Base-by-base conservation (phyloP, 257 asterid genomes). In the Fraxinus quadrangulata region DNA sequence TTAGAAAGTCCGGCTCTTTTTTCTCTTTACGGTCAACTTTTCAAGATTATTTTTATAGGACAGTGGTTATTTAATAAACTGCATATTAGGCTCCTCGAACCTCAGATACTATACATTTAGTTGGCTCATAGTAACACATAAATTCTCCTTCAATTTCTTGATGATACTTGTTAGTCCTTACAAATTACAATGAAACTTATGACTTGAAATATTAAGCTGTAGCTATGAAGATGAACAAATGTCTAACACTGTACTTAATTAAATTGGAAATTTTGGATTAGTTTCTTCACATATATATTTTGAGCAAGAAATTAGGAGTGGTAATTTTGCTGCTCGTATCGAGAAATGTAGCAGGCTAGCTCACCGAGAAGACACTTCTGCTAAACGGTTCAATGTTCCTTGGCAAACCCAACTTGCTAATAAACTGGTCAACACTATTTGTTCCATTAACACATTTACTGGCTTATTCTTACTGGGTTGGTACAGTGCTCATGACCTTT, bases 61-160 rank as follows among this genome's bases (percentile, higher is more conserved):
- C 26, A 21, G 2, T 4, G 68, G 34, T 61, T 61, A 12, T 23
- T 9, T 61, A 33, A 72, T 42, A 23, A 65, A 61, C 74, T 72
- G n/a, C 6, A 49, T 63, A 16, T 39, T 59, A 73, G 31, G 39
- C 24, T 8, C 5, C 33, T 34, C 59, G 24, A 47, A 37, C 28
- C 47, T 39, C 45, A 54, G 21, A 33, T 14, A 17, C 59, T 63
- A 21, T 36, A 19, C 39, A n/a, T 72, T 23, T 45, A 31, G 61
- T 67, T 66, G 31, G 68, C 10, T 80, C 70, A 68, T 39, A 8
- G 11, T 66, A 79, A 21, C 26, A 4, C 47, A 42, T 49, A 71
- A 54, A 59, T 2, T 16, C 7, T 56, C n/a, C 45, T 16, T 13
- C n/a, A 37, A 24, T 71, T 23, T 17, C 65, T 33, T 21, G 21